Percentiles rank a stretch among this genome's conserved stretches.
These are phyloP conservation scores for Spergularia bocconei DNA, from an alignment of 148 eudicot genomes.

Conservation along the genomic window DNA sequence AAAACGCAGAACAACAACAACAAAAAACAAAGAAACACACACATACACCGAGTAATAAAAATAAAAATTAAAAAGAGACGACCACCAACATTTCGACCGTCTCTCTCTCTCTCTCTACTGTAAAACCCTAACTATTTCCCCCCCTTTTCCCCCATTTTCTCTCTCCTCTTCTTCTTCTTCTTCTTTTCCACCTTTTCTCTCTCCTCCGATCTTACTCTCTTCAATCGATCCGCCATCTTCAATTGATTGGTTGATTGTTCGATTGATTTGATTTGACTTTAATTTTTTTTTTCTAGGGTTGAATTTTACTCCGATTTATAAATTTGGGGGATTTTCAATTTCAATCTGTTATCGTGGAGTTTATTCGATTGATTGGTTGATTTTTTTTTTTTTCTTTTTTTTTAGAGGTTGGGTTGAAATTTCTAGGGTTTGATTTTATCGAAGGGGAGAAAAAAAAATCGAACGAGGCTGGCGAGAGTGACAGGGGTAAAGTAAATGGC, in stretches of 20 bases:
- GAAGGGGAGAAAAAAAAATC: constrained; percentile 16
- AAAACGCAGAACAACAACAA: no score
- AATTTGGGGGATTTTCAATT: not conserved
- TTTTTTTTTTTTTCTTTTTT: no score
- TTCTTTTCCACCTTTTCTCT: not conserved
- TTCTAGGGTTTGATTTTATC: constrained; percentile 1
- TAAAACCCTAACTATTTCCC: constrained; percentile 53
- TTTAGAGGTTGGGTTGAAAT: not conserved
- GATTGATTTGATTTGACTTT: constrained; percentile 4
- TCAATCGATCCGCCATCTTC: constrained; percentile 19
- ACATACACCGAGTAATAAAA: not conserved
- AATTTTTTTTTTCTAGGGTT: not conserved
- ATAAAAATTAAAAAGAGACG: not conserved
- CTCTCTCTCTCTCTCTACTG: constrained; percentile 15
- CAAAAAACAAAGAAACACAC: no score
- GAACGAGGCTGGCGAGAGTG: constrained; percentile 66
- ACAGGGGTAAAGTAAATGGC: constrained; percentile 58
- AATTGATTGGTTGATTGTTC: not conserved
- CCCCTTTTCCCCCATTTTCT: not conserved
- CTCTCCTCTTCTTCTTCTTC: not conserved
- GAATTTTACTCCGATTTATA: not conserved
- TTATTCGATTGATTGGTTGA: not conserved
- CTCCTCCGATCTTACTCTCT: constrained; percentile 18
- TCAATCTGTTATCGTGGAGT: not conserved
- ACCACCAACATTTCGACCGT: constrained; percentile 14